Base-by-base conservation (phyloP, 768 basidiomycete genomes). In the Suillus clintonianus region DNA sequence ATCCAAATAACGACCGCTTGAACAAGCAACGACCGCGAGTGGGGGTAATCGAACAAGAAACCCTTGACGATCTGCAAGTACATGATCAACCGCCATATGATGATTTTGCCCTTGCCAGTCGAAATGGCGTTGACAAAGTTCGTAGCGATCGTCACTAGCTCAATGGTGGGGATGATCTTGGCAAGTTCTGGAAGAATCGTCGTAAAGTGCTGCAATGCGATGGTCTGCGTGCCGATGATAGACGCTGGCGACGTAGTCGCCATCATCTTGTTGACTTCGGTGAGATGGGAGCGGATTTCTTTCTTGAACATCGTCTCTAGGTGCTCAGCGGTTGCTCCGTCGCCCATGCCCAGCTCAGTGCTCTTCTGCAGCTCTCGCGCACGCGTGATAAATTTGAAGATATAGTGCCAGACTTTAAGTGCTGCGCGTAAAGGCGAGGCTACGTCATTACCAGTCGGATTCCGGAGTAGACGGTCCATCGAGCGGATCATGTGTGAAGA, bases 181-280 rank as follows among this genome's bases (percentile, higher is more conserved):
- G 88, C 82, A 22, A 98, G 82, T 72, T 95, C 92, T 5, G 96
- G 95, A 11, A 99, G 81, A 65, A 97, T 92, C 27, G 93, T 90
- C 3, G 94, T 91, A 73, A 97, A 98, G 76, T 95, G 91, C 72
- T 96, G 94, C 14, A 97, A 81, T 6, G 95, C 95, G 64, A 97
- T 89, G 1, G 94, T 95, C 72, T 99, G 97, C 2, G 97, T 97
- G 58, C 97, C 97, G 56, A 99, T 94, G 74, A 97, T 91, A n/a
- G 91, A 87, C 6, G 88, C 83, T 0, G 94, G 95, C 3, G 87
- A 82, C 0, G 85, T 82, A 2, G 85, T 86, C 0, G 88, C 83
- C 97, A 99, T 97, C 87, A 99, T 90, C 51, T 86, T 82, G 68
- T 93, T 97, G 63, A 97, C 87, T 68, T 92, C 90, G 2, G 79